These are phyloP conservation scores for Collybia nuda DNA, from an alignment of 768 basidiomycete species.

Conservation along the genomic window DNA sequence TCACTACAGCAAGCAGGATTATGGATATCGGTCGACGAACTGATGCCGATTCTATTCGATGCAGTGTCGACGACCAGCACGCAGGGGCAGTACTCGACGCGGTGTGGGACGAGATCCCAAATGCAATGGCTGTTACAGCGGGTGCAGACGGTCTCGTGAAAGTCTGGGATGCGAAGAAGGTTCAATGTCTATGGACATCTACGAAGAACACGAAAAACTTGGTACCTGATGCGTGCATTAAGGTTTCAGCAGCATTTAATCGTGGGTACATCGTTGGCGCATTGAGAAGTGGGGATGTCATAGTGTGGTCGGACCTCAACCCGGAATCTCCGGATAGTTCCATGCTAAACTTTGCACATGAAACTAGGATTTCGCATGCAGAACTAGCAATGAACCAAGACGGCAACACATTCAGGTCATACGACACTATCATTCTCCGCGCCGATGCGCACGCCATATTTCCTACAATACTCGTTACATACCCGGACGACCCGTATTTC, in stretches of 20 bases:
- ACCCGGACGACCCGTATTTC: slow-evolving; percentile 48
- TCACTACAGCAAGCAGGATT: slow-evolving; percentile 54
- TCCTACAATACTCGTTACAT: slow-evolving; percentile 49
- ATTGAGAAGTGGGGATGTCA: slow-evolving; percentile 54
- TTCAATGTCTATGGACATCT: slow-evolving; percentile 67
- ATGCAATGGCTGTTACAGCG: slow-evolving; percentile 44
- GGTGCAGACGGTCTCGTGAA: slow-evolving; percentile 69
- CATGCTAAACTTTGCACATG: slow-evolving; percentile 17
- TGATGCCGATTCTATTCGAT: slow-evolving; percentile 45
- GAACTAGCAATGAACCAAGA: slow-evolving; percentile 15
- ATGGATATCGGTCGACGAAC: slow-evolving; percentile 54
- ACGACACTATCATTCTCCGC: slow-evolving; percentile 14
- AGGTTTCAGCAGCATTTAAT: slow-evolving; percentile 43
- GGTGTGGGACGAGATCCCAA: slow-evolving; percentile 42
- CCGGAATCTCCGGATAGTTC: slow-evolving; percentile 16
- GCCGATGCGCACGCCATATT: slow-evolving; percentile 24
- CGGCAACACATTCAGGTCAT: slow-evolving; percentile 10
- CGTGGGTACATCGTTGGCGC: slow-evolving; percentile 49
- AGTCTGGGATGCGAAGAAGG: slow-evolving; percentile 63
- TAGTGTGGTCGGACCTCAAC: slow-evolving; percentile 51
- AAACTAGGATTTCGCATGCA: slow-evolving; percentile 37
- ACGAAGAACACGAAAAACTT: slow-evolving; percentile 29
- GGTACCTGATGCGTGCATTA: slow-evolving; percentile 49
- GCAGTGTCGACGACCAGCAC: slow-evolving; percentile 59
- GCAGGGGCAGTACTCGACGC: slow-evolving; percentile 57